These are phyloP conservation scores for Clarireedia hainanense DNA, from an alignment of 2,329 filamentous ascomycete genomes.

Conservation along the genomic window DNA sequence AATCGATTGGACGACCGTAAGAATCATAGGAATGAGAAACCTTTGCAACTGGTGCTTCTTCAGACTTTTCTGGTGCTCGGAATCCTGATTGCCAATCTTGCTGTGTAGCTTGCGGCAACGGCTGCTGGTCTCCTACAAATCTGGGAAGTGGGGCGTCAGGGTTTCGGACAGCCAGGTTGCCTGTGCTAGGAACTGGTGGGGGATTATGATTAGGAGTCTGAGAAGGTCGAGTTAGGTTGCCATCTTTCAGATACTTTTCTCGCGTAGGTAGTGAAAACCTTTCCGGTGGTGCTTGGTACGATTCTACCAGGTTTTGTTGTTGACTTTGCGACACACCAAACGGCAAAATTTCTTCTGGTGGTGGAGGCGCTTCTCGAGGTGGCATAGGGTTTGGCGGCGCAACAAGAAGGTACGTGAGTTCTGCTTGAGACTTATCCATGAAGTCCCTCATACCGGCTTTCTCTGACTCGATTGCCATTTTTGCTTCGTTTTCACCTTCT, in stretches of 20 bases:
- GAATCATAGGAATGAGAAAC: slow-evolving; percentile 51
- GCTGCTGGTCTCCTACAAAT: slow-evolving; percentile 41
- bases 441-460: slow-evolving; percentile 50
- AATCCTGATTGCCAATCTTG: slow-evolving; percentile 30
- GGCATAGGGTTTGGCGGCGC: slow-evolving; percentile 58
- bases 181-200: slow-evolving; percentile 38
- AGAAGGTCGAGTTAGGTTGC: slow-evolving; percentile 42
- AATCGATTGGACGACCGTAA: slow-evolving; percentile 43
- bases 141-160: slow-evolving; percentile 43
- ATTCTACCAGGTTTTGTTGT: slow-evolving; percentile 31
- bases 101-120: slow-evolving; percentile 34
- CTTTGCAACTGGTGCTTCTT: slow-evolving; percentile 50
- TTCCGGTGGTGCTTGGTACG: slow-evolving; percentile 17
- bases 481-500: slow-evolving; percentile 38
- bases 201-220: slow-evolving; percentile 53
- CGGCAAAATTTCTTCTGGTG: slow-evolving; percentile 47
- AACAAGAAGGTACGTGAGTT: slow-evolving; percentile 62
- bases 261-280: slow-evolving; percentile 27
- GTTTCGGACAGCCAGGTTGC: slow-evolving; percentile 31
- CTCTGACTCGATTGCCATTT: slow-evolving; percentile 31
- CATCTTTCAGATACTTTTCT: slow-evolving; percentile 51
- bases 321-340: slow-evolving; percentile 36
- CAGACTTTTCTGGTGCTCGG: slow-evolving; percentile 22
- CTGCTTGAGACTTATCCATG: slow-evolving; percentile 55
- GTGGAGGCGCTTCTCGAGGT: slow-evolving; percentile 54